Conservation (phyloP, 83 land plant genomes). For the Thuja plicata region DNA sequence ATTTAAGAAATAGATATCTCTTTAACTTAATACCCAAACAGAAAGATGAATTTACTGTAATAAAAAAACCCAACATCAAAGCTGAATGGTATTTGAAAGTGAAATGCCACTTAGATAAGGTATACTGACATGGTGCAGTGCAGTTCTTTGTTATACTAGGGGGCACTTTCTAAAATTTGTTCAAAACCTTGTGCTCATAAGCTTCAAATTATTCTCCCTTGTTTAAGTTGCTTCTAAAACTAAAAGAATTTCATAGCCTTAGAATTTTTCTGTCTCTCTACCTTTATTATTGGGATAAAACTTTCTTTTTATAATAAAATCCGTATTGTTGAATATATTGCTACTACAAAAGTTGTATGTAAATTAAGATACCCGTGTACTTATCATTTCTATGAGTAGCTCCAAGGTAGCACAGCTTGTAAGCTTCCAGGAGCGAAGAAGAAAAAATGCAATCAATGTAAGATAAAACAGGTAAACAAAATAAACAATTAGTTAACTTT, state of each 20-base stretch:
- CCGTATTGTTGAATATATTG: too few species aligned
- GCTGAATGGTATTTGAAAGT: neutral
- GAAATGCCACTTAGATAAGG: too few species aligned
- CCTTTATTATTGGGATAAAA: too few species aligned
- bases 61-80: neutral
- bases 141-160: neutral
- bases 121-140: neutral
- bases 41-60: neutral
- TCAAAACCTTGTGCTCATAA: too few species aligned
- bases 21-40: neutral
- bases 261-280: too few species aligned
- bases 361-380: too few species aligned
- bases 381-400: neutral
- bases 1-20: neutral
- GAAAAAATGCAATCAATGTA: too few species aligned
- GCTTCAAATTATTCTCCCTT: too few species aligned
- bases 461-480: neutral
- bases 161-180: neutral
- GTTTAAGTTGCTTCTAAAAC: too few species aligned
- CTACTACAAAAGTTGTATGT: neutral
- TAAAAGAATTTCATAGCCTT: too few species aligned
- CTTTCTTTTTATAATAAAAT: too few species aligned
- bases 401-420: neutral
- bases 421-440: neutral
- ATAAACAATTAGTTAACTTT: too few species aligned